A percentile compares a stretch with the other conserved stretches of the same genome.
These are phyloP conservation scores for Eucalyptus coolabah DNA, from an alignment of 345 rosid species.

Conservation along the genomic window DNA sequence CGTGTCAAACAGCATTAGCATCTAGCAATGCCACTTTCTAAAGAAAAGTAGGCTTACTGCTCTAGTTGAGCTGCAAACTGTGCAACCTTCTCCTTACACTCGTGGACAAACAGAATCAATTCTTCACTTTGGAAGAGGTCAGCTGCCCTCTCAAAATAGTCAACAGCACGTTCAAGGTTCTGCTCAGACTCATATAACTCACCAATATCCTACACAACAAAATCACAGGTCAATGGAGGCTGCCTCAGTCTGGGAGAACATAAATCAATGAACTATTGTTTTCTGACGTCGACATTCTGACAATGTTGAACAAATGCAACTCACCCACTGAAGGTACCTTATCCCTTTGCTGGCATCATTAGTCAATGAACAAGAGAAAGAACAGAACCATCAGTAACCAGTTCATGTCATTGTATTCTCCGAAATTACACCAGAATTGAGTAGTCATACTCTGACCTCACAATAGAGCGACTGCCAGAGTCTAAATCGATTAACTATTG, in stretches of 20 bases:
- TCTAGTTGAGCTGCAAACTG: conserved; percentile 83
- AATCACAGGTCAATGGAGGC: not conserved
- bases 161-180: conserved; percentile 47
- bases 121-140: conserved; percentile 75
- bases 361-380: not conserved
- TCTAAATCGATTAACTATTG: not conserved
- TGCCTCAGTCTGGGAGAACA: not conserved
- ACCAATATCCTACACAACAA: conserved; percentile 59
- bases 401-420: too few relatives aligned
- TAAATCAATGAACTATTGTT: too few relatives aligned
- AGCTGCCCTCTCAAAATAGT: conserved; percentile 63
- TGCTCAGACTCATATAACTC: conserved; percentile 59
- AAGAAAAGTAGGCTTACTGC: conserved; percentile 39
- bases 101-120: conserved; percentile 76
- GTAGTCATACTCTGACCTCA: not conserved
- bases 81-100: conserved; percentile 93
- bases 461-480: not conserved
- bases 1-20: not conserved
- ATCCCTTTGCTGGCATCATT: not conserved
- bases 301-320: not conserved
- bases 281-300: not conserved
- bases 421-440: not conserved
- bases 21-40: not conserved
- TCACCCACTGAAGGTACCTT: not conserved
- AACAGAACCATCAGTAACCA: too few relatives aligned